A percentile compares a stretch with the other conserved stretches of the same genome.
Conservation (phyloP, 1,139 yeast genomes). For the Pichia sp. region DNA sequence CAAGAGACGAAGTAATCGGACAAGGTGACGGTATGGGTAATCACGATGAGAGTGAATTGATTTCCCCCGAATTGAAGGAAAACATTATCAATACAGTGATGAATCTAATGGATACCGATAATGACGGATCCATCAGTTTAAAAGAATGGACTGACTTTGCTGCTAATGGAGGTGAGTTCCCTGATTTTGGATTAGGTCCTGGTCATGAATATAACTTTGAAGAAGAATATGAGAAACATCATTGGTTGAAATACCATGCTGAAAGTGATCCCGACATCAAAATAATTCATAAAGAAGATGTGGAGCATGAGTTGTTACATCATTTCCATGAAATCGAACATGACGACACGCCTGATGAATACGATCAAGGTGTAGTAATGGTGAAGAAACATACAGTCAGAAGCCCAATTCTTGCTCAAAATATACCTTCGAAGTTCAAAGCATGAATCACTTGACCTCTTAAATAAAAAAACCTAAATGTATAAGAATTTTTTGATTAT, state of each 20-base stretch:
- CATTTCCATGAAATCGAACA: constrained; percentile 87
- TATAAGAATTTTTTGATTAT: too few species aligned
- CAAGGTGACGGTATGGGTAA: constrained; percentile 88
- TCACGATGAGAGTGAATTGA: constrained; percentile 52
- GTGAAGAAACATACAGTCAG: constrained; percentile 14
- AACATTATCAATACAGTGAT: constrained; percentile 51
- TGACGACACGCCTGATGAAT: constrained; percentile 25
- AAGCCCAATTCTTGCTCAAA: constrained; percentile 30
- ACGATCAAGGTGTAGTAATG: constrained; percentile 18
- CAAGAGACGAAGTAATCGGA: constrained; percentile 67
- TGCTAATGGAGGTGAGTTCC: constrained; percentile 60
- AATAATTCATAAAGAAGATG: constrained; percentile 78
- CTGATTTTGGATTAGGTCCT: constrained; percentile 92
- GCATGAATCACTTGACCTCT: too few species aligned
- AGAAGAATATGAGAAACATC: constrained; percentile 87
- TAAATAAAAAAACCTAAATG: too few species aligned
- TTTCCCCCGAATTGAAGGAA: constrained; percentile 46
- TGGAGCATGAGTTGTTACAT: constrained; percentile 81
- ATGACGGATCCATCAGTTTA: constrained; percentile 54
- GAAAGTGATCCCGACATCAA: constrained; percentile 76
- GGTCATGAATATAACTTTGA: constrained; percentile 97
- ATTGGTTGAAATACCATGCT: constrained; percentile 83
- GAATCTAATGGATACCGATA: constrained; percentile 50
- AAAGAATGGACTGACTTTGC: constrained; percentile 70
- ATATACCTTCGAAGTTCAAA: constrained; percentile 22